These are phyloP conservation scores for Pseudogymnoascus sp. DNA, from an alignment of 2,329 filamentous ascomycete genomes.

Conservation along the genomic window DNA sequence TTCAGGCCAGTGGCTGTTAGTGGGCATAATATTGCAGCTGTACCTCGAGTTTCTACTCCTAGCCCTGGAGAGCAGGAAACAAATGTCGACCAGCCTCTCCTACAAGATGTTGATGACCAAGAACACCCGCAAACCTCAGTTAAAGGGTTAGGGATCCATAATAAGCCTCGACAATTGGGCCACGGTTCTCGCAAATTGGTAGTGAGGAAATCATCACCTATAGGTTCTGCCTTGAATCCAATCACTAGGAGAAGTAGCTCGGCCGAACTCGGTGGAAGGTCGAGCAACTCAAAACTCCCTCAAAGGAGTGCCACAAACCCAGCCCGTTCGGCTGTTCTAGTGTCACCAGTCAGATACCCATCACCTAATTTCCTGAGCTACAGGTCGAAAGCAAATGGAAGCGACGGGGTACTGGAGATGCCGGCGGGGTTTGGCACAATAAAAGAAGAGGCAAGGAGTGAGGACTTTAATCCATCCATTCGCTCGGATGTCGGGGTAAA, in stretches of 20 bases:
- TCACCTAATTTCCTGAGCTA: neutral
- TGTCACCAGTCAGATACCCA: neutral
- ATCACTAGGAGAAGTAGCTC: neutral
- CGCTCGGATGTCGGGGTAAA: neutral
- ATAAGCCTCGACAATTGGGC: neutral
- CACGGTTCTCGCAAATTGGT: neutral
- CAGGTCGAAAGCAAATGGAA: neutral
- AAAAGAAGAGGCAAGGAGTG: neutral
- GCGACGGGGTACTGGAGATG: neutral
- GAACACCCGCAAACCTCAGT: neutral
- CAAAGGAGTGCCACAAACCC: conserved; percentile 4
- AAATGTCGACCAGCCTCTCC: neutral
- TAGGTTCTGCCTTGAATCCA: conserved; percentile 7
- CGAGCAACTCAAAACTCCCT: neutral
- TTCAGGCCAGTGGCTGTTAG: neutral
- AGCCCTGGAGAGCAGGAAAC: neutral
- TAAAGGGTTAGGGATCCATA: neutral
- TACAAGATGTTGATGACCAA: neutral
- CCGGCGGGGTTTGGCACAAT: neutral
- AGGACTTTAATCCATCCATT: neutral
- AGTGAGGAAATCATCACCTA: neutral
- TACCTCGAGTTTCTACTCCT: neutral
- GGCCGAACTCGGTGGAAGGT: neutral
- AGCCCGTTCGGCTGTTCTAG: neutral
- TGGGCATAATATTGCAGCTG: neutral